Evolutionary conservation across 495 filamentous ascomycete genomes (phyloP).

Genomic region (Penicillium subrubescens): DNA sequence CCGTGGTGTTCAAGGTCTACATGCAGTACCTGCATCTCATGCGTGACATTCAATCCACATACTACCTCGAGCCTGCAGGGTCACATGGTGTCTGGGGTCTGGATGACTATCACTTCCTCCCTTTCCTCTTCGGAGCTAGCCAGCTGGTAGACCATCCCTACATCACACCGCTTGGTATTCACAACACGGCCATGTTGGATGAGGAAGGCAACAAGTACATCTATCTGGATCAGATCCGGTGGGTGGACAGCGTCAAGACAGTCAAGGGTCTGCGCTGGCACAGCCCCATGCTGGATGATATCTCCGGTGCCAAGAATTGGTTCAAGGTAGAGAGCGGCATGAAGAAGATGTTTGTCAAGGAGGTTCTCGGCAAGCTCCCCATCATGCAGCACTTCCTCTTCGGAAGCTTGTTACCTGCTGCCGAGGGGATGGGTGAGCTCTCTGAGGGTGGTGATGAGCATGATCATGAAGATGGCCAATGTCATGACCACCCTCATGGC

Average conservation of each 20-base stretch:
- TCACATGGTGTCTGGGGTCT: slow-evolving; percentile 75
- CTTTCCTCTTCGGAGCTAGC: slow-evolving; percentile 93
- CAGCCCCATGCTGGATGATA: slow-evolving; percentile 97
- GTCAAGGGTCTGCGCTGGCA: slow-evolving; percentile 96
- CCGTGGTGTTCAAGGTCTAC: slow-evolving; percentile 77
- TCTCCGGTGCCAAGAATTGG: slow-evolving; percentile 90
- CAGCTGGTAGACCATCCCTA: slow-evolving; percentile 86
- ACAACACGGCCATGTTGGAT: slow-evolving; percentile 82
- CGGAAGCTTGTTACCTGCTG: slow-evolving; percentile 78
- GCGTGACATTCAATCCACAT: slow-evolving; percentile 82
- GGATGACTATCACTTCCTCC: slow-evolving; percentile 96
- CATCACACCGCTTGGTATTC: slow-evolving; percentile 84
- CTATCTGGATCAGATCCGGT: slow-evolving; percentile 89
- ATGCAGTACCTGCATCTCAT: slow-evolving; percentile 77
- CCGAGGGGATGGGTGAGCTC: slow-evolving; percentile 70
- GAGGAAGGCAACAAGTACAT: slow-evolving; percentile 80
- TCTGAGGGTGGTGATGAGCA: slow-evolving; percentile 50
- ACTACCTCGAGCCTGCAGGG: slow-evolving; percentile 93
- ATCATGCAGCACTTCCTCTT: slow-evolving; percentile 99
- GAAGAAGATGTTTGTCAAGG: slow-evolving; percentile 92
- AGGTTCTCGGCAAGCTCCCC: slow-evolving; percentile 90
- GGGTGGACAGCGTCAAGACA: slow-evolving; percentile 95
- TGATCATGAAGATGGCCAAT: slow-evolving; percentile 60
- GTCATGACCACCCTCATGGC: slow-evolving; percentile 61
- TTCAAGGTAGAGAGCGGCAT: slow-evolving; percentile 91